Evolutionary conservation across 2,329 filamentous ascomycete species (phyloP).

Genomic region (Penicillium sp.): DNA sequence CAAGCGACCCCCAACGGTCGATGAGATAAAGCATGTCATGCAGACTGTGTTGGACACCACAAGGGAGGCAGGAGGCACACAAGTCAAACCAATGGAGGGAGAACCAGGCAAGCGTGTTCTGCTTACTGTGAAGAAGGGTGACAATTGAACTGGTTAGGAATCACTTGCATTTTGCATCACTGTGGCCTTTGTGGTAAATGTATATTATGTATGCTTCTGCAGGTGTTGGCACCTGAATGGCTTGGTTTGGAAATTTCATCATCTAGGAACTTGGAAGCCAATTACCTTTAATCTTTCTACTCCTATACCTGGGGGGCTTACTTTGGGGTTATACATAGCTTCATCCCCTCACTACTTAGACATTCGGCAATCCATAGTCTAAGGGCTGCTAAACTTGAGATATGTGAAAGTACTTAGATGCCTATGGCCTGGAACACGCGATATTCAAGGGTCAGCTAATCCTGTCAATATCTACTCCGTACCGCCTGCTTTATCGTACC

Average conservation of each 20-base stretch:
- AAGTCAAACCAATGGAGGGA: conserved; percentile 44
- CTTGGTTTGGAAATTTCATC: not conserved
- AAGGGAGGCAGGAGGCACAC: conserved; percentile 42
- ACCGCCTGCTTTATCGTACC: not conserved
- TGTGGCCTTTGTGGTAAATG: not conserved
- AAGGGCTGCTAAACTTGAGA: not conserved
- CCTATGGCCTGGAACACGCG: not conserved
- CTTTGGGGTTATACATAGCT: too few relatives aligned
- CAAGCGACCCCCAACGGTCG: conserved; percentile 58
- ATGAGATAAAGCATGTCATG: conserved; percentile 63
- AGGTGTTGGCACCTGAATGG: not conserved
- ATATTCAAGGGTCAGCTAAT: not conserved
- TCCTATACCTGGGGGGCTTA: too few relatives aligned
- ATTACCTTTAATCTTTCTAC: not conserved
- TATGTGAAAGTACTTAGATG: not conserved
- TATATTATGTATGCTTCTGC: not conserved
- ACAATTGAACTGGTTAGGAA: not conserved
- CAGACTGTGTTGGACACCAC: conserved; percentile 49
- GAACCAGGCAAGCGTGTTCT: conserved; percentile 38
- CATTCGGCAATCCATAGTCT: not conserved
- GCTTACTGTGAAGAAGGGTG: conserved; percentile 38
- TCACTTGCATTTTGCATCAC: not conserved
- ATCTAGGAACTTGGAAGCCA: too few relatives aligned
- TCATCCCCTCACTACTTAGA: not conserved
- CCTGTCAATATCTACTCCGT: not conserved